Conservation (phyloP, 192 early-diverging fungal species). For the Martensiomyces pterosporus region DNA sequence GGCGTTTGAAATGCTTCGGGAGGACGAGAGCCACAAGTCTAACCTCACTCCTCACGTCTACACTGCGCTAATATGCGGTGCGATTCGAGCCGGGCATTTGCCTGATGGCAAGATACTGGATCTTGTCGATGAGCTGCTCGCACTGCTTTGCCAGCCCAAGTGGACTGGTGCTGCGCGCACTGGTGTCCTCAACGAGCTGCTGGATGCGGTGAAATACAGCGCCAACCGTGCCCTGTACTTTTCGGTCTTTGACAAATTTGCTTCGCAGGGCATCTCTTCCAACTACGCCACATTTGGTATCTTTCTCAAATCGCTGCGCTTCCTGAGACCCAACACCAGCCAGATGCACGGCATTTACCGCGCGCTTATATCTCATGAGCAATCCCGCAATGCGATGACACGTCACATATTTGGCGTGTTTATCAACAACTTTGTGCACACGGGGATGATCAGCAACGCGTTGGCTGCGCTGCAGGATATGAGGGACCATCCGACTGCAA, state of each 20-base stretch:
- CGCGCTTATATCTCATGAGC: conserved; percentile 6
- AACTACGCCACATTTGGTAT: conserved; percentile 38
- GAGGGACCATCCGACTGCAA: conserved; percentile 14
- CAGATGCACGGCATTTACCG: conserved; percentile 17
- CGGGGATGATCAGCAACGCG: conserved; percentile 19
- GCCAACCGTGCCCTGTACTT: conserved; percentile 9
- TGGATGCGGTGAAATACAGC: conserved; percentile 12
- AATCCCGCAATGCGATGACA: conserved; percentile 9
- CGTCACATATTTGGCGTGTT: conserved; percentile 31
- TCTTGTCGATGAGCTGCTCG: conserved; percentile 24
- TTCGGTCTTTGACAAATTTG: conserved; percentile 19
- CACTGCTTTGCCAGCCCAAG: not conserved
- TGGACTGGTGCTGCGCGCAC: conserved; percentile 12
- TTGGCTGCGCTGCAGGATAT: conserved; percentile 14
- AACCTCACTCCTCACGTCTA: conserved; percentile 28
- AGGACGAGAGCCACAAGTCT: not conserved
- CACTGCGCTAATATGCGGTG: conserved; percentile 13
- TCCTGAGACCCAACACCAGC: conserved; percentile 7
- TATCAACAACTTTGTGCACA: conserved; percentile 30
- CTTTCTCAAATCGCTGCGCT: conserved; percentile 14
- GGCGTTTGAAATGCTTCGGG: conserved; percentile 8
- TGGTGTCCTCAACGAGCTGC: conserved; percentile 32
- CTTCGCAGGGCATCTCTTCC: conserved; percentile 4
- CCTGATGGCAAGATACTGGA: conserved; percentile 2
- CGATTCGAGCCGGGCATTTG: conserved; percentile 5